These are phyloP conservation scores for Strobilomyces confusus DNA, from an alignment of 768 basidiomycete species.

Conservation along the genomic window DNA sequence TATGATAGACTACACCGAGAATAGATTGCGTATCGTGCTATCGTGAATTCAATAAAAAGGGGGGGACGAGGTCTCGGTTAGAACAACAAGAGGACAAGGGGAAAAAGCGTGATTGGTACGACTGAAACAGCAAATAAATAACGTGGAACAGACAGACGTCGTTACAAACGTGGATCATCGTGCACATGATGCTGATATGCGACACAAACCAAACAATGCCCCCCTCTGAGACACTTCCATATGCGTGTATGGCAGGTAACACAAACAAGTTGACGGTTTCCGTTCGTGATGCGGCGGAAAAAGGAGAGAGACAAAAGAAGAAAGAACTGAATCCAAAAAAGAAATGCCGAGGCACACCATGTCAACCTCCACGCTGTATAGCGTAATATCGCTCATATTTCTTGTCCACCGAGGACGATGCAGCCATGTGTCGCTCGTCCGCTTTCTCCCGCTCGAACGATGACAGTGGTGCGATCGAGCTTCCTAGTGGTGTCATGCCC, in stretches of 20 bases:
- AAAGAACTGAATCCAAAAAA: neutral
- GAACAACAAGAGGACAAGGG: neutral
- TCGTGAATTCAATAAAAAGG: slow-evolving; percentile 3
- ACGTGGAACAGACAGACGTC: neutral
- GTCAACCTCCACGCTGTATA: slow-evolving; percentile 20
- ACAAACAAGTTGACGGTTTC: slow-evolving; percentile 7
- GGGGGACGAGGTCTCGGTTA: neutral
- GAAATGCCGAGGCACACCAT: neutral
- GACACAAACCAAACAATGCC: slow-evolving; percentile 5
- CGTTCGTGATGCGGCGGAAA: neutral
- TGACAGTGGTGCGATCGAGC: slow-evolving; percentile 26
- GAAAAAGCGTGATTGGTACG: neutral
- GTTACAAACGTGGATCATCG: neutral
- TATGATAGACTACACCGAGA: slow-evolving; percentile 26
- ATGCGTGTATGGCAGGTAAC: slow-evolving; percentile 2
- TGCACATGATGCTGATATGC: slow-evolving; percentile 6
- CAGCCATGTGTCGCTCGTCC: slow-evolving; percentile 48
- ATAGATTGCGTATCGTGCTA: slow-evolving; percentile 15
- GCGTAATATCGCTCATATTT: slow-evolving; percentile 28
- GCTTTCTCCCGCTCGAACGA: slow-evolving; percentile 57
- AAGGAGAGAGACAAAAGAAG: neutral
- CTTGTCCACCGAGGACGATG: slow-evolving; percentile 39
- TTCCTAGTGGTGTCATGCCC: slow-evolving; percentile 32
- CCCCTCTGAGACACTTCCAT: slow-evolving; percentile 1
- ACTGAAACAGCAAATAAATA: slow-evolving; percentile 17